These are phyloP conservation scores for Calonectria fujianensis DNA, from an alignment of 2,329 filamentous ascomycete species.

Conservation along the genomic window DNA sequence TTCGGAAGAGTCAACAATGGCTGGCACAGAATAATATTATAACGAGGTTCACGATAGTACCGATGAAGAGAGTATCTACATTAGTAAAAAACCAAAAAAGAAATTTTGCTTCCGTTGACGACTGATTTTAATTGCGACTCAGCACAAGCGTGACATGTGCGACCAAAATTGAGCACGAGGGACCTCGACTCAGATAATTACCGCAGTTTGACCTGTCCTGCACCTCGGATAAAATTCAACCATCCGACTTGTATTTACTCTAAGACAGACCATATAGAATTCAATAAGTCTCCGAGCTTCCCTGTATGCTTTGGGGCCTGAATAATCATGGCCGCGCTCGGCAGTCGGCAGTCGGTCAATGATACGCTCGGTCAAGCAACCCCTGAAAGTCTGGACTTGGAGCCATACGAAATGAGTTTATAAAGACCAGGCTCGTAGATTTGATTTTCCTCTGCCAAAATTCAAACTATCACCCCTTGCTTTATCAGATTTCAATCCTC, in stretches of 20 bases:
- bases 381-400: neutral
- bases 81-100: too few relatives aligned
- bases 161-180: too few relatives aligned
- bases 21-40: too few relatives aligned
- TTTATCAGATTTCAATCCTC: neutral
- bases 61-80: too few relatives aligned
- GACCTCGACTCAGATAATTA: too few relatives aligned
- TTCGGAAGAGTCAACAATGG: too few relatives aligned
- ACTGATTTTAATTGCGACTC: too few relatives aligned
- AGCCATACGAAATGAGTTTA: neutral
- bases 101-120: too few relatives aligned
- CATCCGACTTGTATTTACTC: neutral
- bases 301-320: neutral
- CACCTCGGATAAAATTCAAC: neutral
- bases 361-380: neutral
- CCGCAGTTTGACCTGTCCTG: neutral
- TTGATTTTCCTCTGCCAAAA: neutral
- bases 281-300: neutral
- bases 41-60: too few relatives aligned
- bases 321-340: neutral
- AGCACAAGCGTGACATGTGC: too few relatives aligned
- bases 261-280: rapidly evolving
- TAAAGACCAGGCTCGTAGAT: neutral
- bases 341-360: neutral
- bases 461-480: neutral